These are phyloP conservation scores for Pisolithus thermaeus DNA, from an alignment of 1,284 basidiomycete genomes.

Conservation along the genomic window DNA sequence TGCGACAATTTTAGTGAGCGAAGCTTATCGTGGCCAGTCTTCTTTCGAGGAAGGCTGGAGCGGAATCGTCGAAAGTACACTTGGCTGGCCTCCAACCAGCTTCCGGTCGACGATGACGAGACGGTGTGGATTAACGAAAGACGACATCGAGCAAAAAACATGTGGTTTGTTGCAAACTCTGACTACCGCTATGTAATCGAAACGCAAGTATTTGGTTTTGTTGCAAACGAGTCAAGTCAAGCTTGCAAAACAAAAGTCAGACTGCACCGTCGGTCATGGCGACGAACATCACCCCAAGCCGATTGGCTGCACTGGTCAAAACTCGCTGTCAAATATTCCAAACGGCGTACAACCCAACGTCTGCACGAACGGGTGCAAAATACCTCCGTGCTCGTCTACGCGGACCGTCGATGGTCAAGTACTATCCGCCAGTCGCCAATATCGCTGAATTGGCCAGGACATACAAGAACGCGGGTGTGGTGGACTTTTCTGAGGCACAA, in stretches of 20 bases:
- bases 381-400: slow-evolving; percentile 72
- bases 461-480: slow-evolving; percentile 52
- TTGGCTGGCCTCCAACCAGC: slow-evolving; percentile 13
- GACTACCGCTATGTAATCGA: background rate
- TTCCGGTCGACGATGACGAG: slow-evolving; percentile 6
- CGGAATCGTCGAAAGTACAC: slow-evolving; percentile 13
- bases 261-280: slow-evolving; percentile 11
- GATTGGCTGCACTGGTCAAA: slow-evolving; percentile 48
- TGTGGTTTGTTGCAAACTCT: background rate
- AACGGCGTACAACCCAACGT: slow-evolving; percentile 78
- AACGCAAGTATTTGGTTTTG: background rate
- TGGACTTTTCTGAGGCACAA: slow-evolving; percentile 59
- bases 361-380: slow-evolving; percentile 76
- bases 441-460: slow-evolving; percentile 45
- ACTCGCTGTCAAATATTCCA: slow-evolving; percentile 73
- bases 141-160: slow-evolving; percentile 10
- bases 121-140: slow-evolving; percentile 7
- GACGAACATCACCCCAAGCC: slow-evolving; percentile 34
- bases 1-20: background rate
- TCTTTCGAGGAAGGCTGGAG: slow-evolving; percentile 4
- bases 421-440: slow-evolving; percentile 62
- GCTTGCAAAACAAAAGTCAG: background rate
- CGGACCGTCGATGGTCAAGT: slow-evolving; percentile 73
- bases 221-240: background rate
- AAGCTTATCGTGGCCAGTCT: background rate